A percentile compares a stretch with the other conserved stretches of the same genome.
phyloP scores from a whole-genome alignment of 1,284 basidiomycete species.

The Tilletia indica region DNA sequence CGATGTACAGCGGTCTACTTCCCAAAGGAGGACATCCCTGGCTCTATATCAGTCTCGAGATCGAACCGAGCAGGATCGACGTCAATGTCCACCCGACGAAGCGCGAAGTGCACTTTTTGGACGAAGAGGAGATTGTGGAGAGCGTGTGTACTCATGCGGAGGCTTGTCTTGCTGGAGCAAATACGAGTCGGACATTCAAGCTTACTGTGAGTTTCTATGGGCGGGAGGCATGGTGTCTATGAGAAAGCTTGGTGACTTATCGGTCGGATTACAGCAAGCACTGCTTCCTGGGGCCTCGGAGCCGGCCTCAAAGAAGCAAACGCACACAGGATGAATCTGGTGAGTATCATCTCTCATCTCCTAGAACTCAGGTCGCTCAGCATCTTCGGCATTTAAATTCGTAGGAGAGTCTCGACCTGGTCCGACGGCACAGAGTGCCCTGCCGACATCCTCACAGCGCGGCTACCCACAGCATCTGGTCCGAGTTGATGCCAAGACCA shows the following conservation, averaged over 20 bases:
- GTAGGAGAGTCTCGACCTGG: too few relatives aligned
- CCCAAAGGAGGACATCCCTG: slow-evolving; percentile 89
- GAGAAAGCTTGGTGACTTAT: background rate
- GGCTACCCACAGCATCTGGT: slow-evolving; percentile 80
- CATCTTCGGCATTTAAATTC: too few relatives aligned
- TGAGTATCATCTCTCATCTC: background rate
- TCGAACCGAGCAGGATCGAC: slow-evolving; percentile 84
- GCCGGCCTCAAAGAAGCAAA: background rate
- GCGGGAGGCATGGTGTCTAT: too few relatives aligned
- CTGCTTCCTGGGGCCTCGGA: slow-evolving; percentile 22
- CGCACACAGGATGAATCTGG: background rate
- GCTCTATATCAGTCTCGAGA: slow-evolving; percentile 81
- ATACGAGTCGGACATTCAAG: slow-evolving; percentile 46
- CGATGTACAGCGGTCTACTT: slow-evolving; percentile 78
- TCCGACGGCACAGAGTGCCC: background rate
- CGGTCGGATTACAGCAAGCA: slow-evolving; percentile 30
- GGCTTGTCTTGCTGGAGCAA: slow-evolving; percentile 35
- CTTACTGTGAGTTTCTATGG: slow-evolving; percentile 24
- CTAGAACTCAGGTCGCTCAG: too few relatives aligned
- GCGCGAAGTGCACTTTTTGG: slow-evolving; percentile 85
- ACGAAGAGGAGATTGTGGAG: slow-evolving; percentile 85
- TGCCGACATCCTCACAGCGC: background rate
- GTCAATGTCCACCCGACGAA: slow-evolving; percentile 99
- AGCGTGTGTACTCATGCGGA: slow-evolving; percentile 63
- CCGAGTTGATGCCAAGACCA: slow-evolving; percentile 78